phyloP scores from a whole-genome alignment of 2,329 filamentous ascomycete species.

The Ascochyta fabae region DNA sequence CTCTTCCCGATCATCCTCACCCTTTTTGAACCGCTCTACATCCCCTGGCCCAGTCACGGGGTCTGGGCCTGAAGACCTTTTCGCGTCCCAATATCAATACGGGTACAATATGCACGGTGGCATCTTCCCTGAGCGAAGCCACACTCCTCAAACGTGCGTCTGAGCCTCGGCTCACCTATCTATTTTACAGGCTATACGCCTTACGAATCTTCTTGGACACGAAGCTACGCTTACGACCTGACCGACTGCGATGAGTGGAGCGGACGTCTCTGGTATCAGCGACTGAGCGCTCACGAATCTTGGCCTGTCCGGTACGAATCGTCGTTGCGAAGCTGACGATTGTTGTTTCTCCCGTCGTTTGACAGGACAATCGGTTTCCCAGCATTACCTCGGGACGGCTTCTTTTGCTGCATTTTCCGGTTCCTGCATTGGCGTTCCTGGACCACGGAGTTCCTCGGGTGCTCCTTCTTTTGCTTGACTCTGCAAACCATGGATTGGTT shows the following conservation, averaged over 20 bases:
- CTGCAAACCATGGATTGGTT: conserved; percentile 39
- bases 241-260: conserved; percentile 44
- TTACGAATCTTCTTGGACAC: conserved; percentile 48
- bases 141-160: conserved; percentile 53
- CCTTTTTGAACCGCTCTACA: conserved; percentile 49
- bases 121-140: conserved; percentile 53
- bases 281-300: conserved; percentile 45
- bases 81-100: conserved; percentile 53
- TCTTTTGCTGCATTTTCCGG: conserved; percentile 43
- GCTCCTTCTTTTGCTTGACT: conserved; percentile 27
- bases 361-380: conserved; percentile 23
- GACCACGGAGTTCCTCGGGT: conserved; percentile 29
- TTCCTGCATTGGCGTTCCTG: conserved; percentile 37
- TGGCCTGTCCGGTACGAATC: conserved; percentile 37
- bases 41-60: conserved; percentile 53
- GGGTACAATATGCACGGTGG: conserved; percentile 49
- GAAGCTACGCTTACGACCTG: conserved; percentile 45
- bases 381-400: conserved; percentile 40
- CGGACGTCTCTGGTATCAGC: conserved; percentile 35
- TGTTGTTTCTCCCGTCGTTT: conserved; percentile 26
- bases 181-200: conserved; percentile 17
- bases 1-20: conserved; percentile 38
- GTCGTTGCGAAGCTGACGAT: conserved; percentile 34
- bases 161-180: conserved; percentile 26
- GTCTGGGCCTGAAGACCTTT: conserved; percentile 49